Evolutionary conservation across 2,329 filamentous ascomycete genomes (phyloP).

Genomic region (Stagonosporopsis rhizophila): DNA sequence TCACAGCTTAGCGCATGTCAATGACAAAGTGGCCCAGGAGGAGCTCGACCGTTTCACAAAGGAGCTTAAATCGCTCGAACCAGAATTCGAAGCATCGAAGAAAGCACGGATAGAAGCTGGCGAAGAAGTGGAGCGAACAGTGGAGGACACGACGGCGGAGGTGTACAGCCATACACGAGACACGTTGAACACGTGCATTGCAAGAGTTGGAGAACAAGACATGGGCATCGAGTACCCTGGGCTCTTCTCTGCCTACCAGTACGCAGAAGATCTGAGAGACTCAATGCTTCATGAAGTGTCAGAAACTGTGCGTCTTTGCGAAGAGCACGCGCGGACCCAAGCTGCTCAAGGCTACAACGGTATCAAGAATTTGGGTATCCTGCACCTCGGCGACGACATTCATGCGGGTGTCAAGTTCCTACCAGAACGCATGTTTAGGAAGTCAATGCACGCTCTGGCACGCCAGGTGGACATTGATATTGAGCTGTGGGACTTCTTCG

Average conservation of each 20-base stretch:
- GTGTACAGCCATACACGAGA: slow-evolving; percentile 85
- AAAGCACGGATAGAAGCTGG: slow-evolving; percentile 80
- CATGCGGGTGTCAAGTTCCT: slow-evolving; percentile 81
- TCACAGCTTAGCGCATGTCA: slow-evolving; percentile 81
- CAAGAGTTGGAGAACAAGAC: slow-evolving; percentile 75
- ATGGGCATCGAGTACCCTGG: slow-evolving; percentile 88
- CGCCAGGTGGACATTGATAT: slow-evolving; percentile 87
- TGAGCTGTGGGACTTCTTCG: slow-evolving; percentile 92
- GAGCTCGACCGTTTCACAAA: slow-evolving; percentile 83
- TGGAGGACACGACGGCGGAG: slow-evolving; percentile 83
- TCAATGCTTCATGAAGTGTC: slow-evolving; percentile 92
- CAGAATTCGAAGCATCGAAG: slow-evolving; percentile 81
- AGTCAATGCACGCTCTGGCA: slow-evolving; percentile 79
- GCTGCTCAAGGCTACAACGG: slow-evolving; percentile 82
- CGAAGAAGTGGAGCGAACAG: slow-evolving; percentile 79
- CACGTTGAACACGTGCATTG: slow-evolving; percentile 77
- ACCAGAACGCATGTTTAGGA: slow-evolving; percentile 91
- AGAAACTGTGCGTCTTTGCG: slow-evolving; percentile 77
- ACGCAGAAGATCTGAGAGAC: slow-evolving; percentile 89
- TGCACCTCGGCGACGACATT: slow-evolving; percentile 89
- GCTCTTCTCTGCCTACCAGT: slow-evolving; percentile 83
- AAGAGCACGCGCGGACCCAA: slow-evolving; percentile 81
- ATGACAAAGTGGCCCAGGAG: slow-evolving; percentile 82
- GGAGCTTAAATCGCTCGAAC: slow-evolving; percentile 83
- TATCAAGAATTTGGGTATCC: slow-evolving; percentile 86